Percentiles rank a stretch among this genome's conserved stretches.
Evolutionary conservation across 78 protist genomes (phyloP).

Genomic region (Mastigamoeba balamuthi): DNA sequence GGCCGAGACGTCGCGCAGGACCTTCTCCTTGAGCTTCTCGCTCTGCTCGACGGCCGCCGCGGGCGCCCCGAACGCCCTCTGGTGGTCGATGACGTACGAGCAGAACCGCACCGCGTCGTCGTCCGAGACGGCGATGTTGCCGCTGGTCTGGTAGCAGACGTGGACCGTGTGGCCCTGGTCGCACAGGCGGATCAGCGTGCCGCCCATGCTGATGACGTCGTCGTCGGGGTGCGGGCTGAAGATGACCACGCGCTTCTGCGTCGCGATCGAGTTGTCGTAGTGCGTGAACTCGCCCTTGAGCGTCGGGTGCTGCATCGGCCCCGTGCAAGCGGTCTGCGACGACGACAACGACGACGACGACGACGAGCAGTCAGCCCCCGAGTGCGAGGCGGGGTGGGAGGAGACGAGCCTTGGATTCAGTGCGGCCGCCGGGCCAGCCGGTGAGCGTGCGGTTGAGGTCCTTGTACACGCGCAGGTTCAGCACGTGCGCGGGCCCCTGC

Average conservation of each 20-base stretch:
- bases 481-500: slow-evolving; percentile 35
- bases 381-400: neutral
- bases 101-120: slow-evolving; percentile 45
- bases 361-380: neutral
- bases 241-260: slow-evolving; percentile 33
- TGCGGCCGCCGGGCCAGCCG: slow-evolving; percentile 58
- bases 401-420: neutral
- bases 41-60: neutral
- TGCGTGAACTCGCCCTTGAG: neutral
- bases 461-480: slow-evolving; percentile 31
- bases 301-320: neutral
- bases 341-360: neutral
- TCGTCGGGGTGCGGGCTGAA: slow-evolving; percentile 80
- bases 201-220: slow-evolving; percentile 72
- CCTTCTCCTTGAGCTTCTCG: neutral
- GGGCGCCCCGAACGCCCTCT: slow-evolving; percentile 6
- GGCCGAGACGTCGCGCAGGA: neutral
- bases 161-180: slow-evolving; percentile 55
- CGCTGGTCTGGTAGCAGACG: slow-evolving; percentile 34
- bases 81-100: slow-evolving; percentile 16
- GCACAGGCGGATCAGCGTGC: slow-evolving; percentile 46
- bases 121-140: slow-evolving; percentile 54
- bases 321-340: neutral
- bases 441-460: slow-evolving; percentile 25
- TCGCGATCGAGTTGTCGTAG: neutral